A percentile compares a stretch with the other conserved stretches of the same genome.
These are phyloP conservation scores for Ganoderma lucidum DNA, from an alignment of 1,284 basidiomycete species.

Conservation along the genomic window DNA sequence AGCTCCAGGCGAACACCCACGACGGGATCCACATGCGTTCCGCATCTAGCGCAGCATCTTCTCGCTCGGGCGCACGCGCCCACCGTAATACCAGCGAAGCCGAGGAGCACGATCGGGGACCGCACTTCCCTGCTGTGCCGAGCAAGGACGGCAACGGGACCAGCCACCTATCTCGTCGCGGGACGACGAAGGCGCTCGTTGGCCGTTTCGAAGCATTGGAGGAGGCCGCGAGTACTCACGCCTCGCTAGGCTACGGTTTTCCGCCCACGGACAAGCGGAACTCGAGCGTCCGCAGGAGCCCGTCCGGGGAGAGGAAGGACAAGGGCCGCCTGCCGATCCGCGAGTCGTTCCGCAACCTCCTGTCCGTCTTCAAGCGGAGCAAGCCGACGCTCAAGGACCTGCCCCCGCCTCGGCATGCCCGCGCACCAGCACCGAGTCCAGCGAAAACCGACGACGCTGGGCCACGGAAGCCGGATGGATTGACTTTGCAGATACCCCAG, in stretches of 20 bases:
- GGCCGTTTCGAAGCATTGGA: constrained; percentile 44
- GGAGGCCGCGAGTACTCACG: constrained; percentile 1
- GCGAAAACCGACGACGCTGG: neutral
- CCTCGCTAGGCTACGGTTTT: constrained; percentile 8
- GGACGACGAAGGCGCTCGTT: constrained; percentile 48
- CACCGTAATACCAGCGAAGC: neutral
- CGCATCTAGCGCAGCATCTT: constrained; percentile 8
- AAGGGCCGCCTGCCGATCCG: constrained; percentile 61
- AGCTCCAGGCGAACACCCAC: neutral
- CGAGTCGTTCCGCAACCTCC: constrained; percentile 69
- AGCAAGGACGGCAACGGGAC: constrained; percentile 8
- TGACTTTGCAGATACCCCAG: constrained; percentile 27
- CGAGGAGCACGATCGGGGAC: constrained; percentile 26
- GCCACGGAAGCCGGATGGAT: constrained; percentile 2
- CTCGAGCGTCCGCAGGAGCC: neutral
- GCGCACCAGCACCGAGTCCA: neutral
- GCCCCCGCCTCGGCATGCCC: neutral
- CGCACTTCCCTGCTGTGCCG: constrained; percentile 38
- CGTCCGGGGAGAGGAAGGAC: constrained; percentile 31
- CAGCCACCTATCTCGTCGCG: constrained; percentile 28
- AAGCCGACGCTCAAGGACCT: constrained; percentile 35
- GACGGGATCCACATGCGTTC: constrained; percentile 24
- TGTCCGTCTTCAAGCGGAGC: constrained; percentile 70
- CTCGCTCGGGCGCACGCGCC: neutral
- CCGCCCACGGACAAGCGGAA: neutral